These are phyloP conservation scores for Aristolochia contorta DNA, from an alignment of 164 flowering plant species.

Conservation along the genomic window DNA sequence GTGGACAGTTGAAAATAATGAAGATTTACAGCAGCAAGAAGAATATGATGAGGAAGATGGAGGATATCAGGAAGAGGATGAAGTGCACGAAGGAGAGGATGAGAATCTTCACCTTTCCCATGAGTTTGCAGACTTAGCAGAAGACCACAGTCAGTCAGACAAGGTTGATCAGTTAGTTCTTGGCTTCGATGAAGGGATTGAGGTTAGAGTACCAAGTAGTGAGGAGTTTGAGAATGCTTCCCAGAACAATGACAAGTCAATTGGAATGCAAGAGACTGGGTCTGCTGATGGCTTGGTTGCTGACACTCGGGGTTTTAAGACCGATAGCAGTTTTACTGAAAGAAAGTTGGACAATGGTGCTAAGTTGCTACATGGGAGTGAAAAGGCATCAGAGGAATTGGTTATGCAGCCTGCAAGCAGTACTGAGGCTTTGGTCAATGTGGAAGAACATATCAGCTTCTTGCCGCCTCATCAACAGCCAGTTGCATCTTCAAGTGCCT, in stretches of 20 bases:
- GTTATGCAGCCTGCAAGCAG: not conserved
- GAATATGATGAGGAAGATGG: slow-evolving; percentile 87
- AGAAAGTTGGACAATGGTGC: slow-evolving; percentile 21
- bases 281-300: slow-evolving; percentile 20
- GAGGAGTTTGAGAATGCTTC: slow-evolving; percentile 51
- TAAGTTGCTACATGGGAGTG: slow-evolving; percentile 23
- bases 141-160: slow-evolving; percentile 35
- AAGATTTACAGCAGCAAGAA: slow-evolving; percentile 68
- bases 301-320: slow-evolving; percentile 19
- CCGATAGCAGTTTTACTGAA: slow-evolving; percentile 19
- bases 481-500: slow-evolving; percentile 19
- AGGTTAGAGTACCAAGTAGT: slow-evolving; percentile 44
- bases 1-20: slow-evolving; percentile 56
- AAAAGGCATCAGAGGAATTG: slow-evolving; percentile 26
- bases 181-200: slow-evolving; percentile 78
- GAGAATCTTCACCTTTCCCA: slow-evolving; percentile 38
- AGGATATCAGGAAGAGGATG: slow-evolving; percentile 69
- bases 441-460: slow-evolving; percentile 24
- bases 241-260: slow-evolving; percentile 25
- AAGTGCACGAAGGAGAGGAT: slow-evolving; percentile 61
- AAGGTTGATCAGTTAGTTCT: slow-evolving; percentile 44
- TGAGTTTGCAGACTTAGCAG: slow-evolving; percentile 53
- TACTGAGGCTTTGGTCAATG: slow-evolving; percentile 16
- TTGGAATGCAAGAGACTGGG: slow-evolving; percentile 22
- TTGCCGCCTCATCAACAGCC: slow-evolving; percentile 19